Evolutionary conservation across 2,329 filamentous ascomycete species (phyloP), one percentile per base, ranked within the genome.

Genomic region (Samsoniella hepiali): DNA sequence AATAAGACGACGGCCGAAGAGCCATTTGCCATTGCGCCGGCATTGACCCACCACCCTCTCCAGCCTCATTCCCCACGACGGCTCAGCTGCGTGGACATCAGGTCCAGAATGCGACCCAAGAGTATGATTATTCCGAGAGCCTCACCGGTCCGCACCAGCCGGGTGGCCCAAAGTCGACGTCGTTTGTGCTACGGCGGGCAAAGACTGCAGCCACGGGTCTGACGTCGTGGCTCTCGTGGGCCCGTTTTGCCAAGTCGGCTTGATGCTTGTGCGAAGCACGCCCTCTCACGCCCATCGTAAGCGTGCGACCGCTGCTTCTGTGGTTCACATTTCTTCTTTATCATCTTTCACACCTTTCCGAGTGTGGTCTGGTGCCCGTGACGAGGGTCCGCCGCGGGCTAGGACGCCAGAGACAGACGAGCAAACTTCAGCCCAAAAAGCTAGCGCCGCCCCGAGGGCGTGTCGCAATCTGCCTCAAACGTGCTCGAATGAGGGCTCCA

Each of bases 381-480:
- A 22, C 8, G 38, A 13, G 44, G 38, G 31, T 38, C 54, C 27
- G 22, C 54, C 27, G 22, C 31, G 36, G 45, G 11, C 38, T 3
- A 40, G 22, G 22, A 40, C 38, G 10, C 15, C n/a, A 27, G 29
- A 11, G 45, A n/a, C 22, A 10, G 29, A 11, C 45, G 27, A n/a
- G 1, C 10, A 5, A 13, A 42, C 57, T 51, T 59, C 34, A 17
- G 36, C 11, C 45, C 3, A 36, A 32, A 54, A 34, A 17, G 27
- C 45, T 59, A 59, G 57, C 27, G 27, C 45, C 57, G 57, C 54
- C 27, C 51, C 57, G 45, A 36, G 13, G 45, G 57, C 27, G 57
- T 51, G 57, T 59, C 45, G 34, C 34, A 40, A 51, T 51, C 57
- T 59, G 34, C 34, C 57, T 59, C 57, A 59, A 59, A 59, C 45